Evolutionary conservation across 352 stramenopile genomes (phyloP).

Genomic region (Stramenopiles sp.): DNA sequence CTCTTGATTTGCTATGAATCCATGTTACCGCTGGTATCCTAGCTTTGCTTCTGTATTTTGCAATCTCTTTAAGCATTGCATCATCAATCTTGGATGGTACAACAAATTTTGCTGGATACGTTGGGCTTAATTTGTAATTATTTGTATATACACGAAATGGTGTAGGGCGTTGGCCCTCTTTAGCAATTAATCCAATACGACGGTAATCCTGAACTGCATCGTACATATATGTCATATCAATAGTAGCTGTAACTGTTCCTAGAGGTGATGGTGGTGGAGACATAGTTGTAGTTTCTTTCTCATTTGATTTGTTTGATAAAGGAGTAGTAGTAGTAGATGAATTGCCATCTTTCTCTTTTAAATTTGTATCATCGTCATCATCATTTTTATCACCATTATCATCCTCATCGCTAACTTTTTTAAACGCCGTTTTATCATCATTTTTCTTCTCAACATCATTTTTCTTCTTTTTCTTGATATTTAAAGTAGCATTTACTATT

Average conservation of each 20-base stretch:
- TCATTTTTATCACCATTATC: too few relatives aligned
- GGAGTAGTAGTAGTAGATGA: too few relatives aligned
- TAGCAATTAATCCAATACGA: neutral
- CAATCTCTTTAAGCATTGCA: conserved; percentile 24
- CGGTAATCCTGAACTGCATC: neutral
- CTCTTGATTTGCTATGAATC: conserved; percentile 41
- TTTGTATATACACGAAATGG: neutral
- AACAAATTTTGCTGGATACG: conserved; percentile 76
- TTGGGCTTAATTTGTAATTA: conserved; percentile 64
- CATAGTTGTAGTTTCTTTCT: too few relatives aligned
- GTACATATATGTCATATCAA: neutral
- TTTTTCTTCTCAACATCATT: too few relatives aligned
- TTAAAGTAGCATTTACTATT: neutral
- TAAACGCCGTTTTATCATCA: too few relatives aligned
- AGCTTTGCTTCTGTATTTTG: conserved; percentile 40
- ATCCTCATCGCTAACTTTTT: too few relatives aligned
- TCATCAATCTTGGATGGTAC: conserved; percentile 73
- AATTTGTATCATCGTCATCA: too few relatives aligned
- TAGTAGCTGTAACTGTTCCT: neutral
- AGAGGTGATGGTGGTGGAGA: neutral
- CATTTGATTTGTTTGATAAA: too few relatives aligned
- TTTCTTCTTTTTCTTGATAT: neutral
- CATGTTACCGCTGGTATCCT: conserved; percentile 46
- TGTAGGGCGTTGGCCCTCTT: neutral
- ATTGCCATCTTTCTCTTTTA: too few relatives aligned